These are phyloP conservation scores for Antitrichia curtipendula DNA, from an alignment of 225 moss, liverwort and hornwort species.

Conservation along the genomic window DNA sequence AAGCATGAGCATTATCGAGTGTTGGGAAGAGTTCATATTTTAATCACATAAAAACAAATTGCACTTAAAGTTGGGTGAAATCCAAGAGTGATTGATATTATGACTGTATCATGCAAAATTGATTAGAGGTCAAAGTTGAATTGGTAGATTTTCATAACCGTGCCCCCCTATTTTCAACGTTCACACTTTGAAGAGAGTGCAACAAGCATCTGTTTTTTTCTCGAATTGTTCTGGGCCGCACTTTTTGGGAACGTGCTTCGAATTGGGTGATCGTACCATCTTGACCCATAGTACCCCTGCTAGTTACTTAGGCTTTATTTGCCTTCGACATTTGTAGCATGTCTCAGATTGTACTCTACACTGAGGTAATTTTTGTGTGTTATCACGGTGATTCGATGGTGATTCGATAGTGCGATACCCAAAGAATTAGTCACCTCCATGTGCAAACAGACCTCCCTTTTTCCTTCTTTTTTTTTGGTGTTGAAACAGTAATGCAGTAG, in stretches of 20 bases:
- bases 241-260: not conserved
- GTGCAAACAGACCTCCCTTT: not conserved
- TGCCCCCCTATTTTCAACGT: not conserved
- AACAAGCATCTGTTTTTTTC: not conserved
- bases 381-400: not conserved
- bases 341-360: not conserved
- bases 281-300: too few species aligned
- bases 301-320: too few species aligned
- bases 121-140: not conserved
- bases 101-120: not conserved
- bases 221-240: fast-evolving
- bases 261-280: too few species aligned
- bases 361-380: not conserved
- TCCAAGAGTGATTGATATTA: not conserved
- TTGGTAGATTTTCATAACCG: not conserved
- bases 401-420: not conserved
- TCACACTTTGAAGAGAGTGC: not conserved
- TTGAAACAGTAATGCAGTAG: not conserved
- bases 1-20: not conserved
- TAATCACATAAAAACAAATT: not conserved
- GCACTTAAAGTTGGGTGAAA: not conserved
- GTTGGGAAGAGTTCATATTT: not conserved
- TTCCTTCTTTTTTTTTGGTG: not conserved
- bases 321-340: too few species aligned
- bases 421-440: not conserved